phyloP scores from a whole-genome alignment of 805 yeast genomes.

The Candida morakotiae region DNA sequence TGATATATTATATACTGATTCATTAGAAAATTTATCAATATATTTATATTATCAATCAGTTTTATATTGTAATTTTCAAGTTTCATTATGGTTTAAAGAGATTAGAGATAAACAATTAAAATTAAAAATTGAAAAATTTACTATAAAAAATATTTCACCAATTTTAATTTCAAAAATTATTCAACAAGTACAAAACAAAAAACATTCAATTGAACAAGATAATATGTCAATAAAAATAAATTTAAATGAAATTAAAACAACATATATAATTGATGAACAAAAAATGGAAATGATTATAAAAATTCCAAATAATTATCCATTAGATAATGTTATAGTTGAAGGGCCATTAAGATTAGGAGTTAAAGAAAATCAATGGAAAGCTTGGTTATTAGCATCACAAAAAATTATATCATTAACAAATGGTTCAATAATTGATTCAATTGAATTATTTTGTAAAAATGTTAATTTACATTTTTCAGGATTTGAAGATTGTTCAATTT shows the following conservation, averaged over 20 bases:
- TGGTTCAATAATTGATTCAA: constrained; percentile 65
- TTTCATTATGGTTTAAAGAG: constrained; percentile 66
- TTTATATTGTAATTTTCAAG: constrained; percentile 50
- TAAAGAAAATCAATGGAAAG: constrained; percentile 87
- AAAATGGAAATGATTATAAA: constrained; percentile 72
- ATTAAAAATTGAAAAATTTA: constrained; percentile 56
- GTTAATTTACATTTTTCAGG: constrained; percentile 86
- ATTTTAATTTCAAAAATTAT: constrained; percentile 56
- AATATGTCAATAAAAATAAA: constrained; percentile 60
- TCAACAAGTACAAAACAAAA: constrained; percentile 41
- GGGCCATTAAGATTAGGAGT: constrained; percentile 85
- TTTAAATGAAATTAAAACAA: constrained; percentile 65
- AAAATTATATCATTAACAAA: constrained; percentile 71
- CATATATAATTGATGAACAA: constrained; percentile 82
- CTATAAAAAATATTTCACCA: constrained; percentile 61
- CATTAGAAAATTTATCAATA: constrained; percentile 25
- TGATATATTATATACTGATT: constrained; percentile 15
- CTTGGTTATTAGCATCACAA: constrained; percentile 92
- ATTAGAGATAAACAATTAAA: constrained; percentile 67
- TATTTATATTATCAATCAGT: constrained; percentile 51
- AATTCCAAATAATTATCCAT: constrained; percentile 75
- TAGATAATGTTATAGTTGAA: constrained; percentile 65
- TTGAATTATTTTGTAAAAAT: constrained; percentile 66
- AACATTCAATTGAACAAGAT: constrained; percentile 28
- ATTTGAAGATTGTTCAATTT: constrained; percentile 94